These are phyloP conservation scores for Wickerhamomyces strasburgensis DNA, from an alignment of 805 yeast genomes.

Conservation along the genomic window DNA sequence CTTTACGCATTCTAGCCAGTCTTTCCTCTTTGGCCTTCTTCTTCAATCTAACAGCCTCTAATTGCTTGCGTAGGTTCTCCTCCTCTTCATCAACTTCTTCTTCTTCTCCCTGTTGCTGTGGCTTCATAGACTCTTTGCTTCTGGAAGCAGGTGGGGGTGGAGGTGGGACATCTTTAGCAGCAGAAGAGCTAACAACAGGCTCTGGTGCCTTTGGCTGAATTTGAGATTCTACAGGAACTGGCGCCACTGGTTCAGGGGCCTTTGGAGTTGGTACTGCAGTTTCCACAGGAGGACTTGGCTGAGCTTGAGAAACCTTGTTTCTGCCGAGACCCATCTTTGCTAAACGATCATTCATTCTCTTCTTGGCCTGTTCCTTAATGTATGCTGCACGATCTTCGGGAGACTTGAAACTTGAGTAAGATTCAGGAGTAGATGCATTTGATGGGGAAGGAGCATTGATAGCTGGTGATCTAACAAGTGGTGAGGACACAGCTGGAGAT, in stretches of 20 bases:
- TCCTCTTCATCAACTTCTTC: slow-evolving; percentile 49
- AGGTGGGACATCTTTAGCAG: slow-evolving; percentile 9
- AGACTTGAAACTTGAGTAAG: slow-evolving; percentile 32
- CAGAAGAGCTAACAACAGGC: slow-evolving; percentile 1
- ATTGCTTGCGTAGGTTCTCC: slow-evolving; percentile 35
- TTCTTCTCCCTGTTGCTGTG: slow-evolving; percentile 22
- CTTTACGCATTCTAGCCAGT: slow-evolving; percentile 51
- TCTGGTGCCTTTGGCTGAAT: slow-evolving; percentile 2
- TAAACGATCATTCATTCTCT: slow-evolving; percentile 78
- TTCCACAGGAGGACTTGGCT: slow-evolving; percentile 16
- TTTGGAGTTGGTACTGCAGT: slow-evolving; percentile 4
- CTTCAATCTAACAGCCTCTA: slow-evolving; percentile 40
- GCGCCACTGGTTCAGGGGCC: slow-evolving; percentile 1
- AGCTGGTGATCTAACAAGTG: slow-evolving; percentile 17
- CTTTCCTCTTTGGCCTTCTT: slow-evolving; percentile 56
- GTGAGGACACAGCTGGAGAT: slow-evolving; percentile 8
- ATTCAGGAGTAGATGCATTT: slow-evolving; percentile 20
- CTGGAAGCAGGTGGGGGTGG: slow-evolving; percentile 15
- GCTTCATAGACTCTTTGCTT: too few relatives aligned
- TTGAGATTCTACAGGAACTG: neutral
- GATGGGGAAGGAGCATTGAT: slow-evolving; percentile 17
- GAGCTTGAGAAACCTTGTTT: slow-evolving; percentile 18
- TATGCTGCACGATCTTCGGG: slow-evolving; percentile 73
- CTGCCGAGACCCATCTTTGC: slow-evolving; percentile 67
- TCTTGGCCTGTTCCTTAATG: slow-evolving; percentile 75